Evolutionary conservation across 768 basidiomycete genomes (phyloP).

Genomic region (Kondoa malvinella): DNA sequence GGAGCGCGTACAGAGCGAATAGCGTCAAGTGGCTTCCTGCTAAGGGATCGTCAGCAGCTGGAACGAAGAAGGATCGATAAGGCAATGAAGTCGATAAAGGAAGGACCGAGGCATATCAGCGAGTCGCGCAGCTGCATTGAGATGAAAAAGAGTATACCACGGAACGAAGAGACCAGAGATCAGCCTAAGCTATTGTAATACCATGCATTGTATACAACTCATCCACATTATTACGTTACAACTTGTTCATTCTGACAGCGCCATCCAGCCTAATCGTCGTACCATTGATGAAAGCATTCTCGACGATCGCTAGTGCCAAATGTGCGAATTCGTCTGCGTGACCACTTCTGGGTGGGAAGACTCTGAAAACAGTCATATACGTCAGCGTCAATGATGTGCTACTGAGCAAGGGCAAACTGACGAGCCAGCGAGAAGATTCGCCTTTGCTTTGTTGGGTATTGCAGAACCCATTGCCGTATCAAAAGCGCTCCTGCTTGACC

Average conservation of each 20-base stretch:
- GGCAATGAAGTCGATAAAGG: no score
- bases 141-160: no score
- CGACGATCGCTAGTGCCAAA: slow-evolving; percentile 40
- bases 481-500: no score
- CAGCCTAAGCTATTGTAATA: no score
- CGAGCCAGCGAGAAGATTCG: slow-evolving; percentile 19
- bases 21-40: not conserved
- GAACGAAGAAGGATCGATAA: not conserved
- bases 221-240: no score
- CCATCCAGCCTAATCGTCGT: slow-evolving; percentile 40
- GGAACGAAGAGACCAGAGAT: no score
- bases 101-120: no score
- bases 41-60: not conserved
- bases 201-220: no score
- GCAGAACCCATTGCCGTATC: slow-evolving; percentile 33
- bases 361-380: slow-evolving; percentile 25
- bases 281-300: slow-evolving; percentile 44
- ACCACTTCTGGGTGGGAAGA: slow-evolving; percentile 37
- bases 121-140: no score
- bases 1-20: not conserved
- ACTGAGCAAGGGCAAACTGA: not conserved
- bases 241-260: slow-evolving; percentile 18
- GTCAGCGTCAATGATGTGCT: not conserved
- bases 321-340: slow-evolving; percentile 40
- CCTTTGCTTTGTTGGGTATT: slow-evolving; percentile 28